Evolutionary conservation across 768 basidiomycete genomes (phyloP).

Genomic region (Hericium coralloides): DNA sequence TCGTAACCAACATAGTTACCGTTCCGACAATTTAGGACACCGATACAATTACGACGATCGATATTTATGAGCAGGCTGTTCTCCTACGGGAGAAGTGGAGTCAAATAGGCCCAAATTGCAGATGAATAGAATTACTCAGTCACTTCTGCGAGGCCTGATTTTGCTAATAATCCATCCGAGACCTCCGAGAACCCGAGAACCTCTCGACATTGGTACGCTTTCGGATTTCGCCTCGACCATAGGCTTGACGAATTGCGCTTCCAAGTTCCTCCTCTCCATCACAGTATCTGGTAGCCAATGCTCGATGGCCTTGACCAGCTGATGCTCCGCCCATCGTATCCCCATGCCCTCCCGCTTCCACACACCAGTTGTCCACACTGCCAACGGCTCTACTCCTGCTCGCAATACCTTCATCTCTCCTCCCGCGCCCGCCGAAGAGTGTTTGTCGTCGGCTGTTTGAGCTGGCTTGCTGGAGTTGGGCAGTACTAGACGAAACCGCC

Average conservation of each 20-base stretch:
- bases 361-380: slow-evolving; percentile 62
- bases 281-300: slow-evolving; percentile 25
- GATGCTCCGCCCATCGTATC: slow-evolving; percentile 53
- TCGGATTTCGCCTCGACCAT: background rate
- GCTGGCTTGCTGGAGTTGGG: background rate
- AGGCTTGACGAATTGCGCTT: slow-evolving; percentile 14
- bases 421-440: background rate
- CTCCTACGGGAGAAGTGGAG: too few relatives aligned
- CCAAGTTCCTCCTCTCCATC: slow-evolving; percentile 1
- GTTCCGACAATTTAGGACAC: too few relatives aligned
- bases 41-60: too few relatives aligned
- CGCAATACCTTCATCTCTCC: slow-evolving; percentile 5
- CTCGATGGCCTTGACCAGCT: slow-evolving; percentile 37
- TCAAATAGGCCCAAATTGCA: too few relatives aligned
- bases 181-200: background rate
- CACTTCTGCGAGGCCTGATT: background rate
- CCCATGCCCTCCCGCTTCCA: slow-evolving; percentile 57
- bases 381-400: slow-evolving; percentile 31
- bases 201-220: background rate
- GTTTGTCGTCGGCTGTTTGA: background rate
- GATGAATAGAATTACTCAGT: too few relatives aligned
- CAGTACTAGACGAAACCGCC: background rate
- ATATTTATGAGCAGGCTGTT: too few relatives aligned
- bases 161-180: background rate
- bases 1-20: too few relatives aligned